Conservation (phyloP, 2,329 filamentous ascomycete species). For the Colletotrichum cuscutae region DNA sequence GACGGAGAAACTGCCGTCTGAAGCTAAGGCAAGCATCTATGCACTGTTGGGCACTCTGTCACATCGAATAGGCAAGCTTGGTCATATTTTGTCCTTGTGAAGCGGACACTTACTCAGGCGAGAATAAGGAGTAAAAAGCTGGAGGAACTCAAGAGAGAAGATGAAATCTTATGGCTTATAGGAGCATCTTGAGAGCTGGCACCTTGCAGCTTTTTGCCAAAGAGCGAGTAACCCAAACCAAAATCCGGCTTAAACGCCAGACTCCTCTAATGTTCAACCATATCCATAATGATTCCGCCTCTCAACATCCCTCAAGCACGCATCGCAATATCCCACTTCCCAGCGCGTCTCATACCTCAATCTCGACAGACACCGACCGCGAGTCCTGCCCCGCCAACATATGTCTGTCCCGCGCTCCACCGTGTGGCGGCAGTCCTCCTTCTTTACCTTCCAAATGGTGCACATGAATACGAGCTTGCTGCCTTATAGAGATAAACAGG, state of each 20-base stretch:
- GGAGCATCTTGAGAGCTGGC: neutral
- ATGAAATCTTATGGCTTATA: too few relatives aligned
- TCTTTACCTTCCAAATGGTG: constrained; percentile 15
- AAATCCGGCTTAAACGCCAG: neutral
- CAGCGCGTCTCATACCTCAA: constrained; percentile 9
- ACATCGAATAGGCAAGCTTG: too few relatives aligned
- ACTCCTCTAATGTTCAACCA: neutral
- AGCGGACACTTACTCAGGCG: too few relatives aligned
- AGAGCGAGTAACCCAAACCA: neutral
- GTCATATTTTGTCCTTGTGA: too few relatives aligned
- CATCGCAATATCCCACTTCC: constrained; percentile 20
- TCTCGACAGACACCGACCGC: neutral
- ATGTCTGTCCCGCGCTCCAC: neutral
- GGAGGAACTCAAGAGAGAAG: too few relatives aligned
- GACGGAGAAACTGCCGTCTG: too few relatives aligned
- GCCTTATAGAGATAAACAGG: neutral
- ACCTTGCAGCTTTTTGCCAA: neutral
- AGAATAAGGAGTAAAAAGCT: too few relatives aligned
- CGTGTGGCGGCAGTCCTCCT: constrained; percentile 14
- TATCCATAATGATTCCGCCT: neutral
- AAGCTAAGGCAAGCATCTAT: too few relatives aligned
- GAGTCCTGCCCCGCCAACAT: constrained; percentile 1
- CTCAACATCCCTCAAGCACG: neutral
- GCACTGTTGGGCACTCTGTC: too few relatives aligned
- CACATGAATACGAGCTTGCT: constrained; percentile 1